Percentiles rank a stretch among this genome's conserved stretches.
Evolutionary conservation across 192 early-diverging fungal species (phyloP).

Genomic region (Rhizophagus prolifer): DNA sequence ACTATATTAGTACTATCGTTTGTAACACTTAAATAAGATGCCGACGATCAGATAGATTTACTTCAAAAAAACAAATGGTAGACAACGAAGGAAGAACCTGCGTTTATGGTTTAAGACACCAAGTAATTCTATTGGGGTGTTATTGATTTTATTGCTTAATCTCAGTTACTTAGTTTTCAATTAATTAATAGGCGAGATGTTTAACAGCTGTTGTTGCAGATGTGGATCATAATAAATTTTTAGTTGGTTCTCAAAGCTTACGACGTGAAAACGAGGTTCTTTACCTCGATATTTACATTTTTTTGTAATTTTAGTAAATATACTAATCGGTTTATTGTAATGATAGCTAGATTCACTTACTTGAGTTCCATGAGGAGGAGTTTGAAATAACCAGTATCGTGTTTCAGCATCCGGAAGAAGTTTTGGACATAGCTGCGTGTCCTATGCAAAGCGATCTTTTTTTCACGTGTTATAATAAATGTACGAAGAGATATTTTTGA

Average conservation of each 20-base stretch:
- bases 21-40: background rate
- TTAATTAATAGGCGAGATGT: slow-evolving; percentile 52
- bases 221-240: slow-evolving; percentile 66
- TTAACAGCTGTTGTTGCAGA: slow-evolving; percentile 61
- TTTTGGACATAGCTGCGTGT: slow-evolving; percentile 65
- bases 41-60: no score
- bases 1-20: background rate
- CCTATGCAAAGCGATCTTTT: slow-evolving; percentile 58
- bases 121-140: slow-evolving; percentile 42
- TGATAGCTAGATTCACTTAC: slow-evolving; percentile 57
- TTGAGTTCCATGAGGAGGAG: slow-evolving; percentile 77
- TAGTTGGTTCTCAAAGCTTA: slow-evolving; percentile 67
- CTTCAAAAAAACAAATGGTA: background rate
- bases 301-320: background rate
- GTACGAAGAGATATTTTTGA: slow-evolving; percentile 23
- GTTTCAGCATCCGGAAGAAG: slow-evolving; percentile 64
- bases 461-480: slow-evolving; percentile 56
- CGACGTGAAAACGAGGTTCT: slow-evolving; percentile 61
- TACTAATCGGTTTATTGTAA: background rate
- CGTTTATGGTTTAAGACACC: slow-evolving; percentile 65
- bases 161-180: background rate
- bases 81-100: slow-evolving; percentile 40
- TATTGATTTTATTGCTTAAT: background rate
- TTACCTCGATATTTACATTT: background rate
- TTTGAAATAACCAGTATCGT: slow-evolving; percentile 55